Conservation (phyloP, 2,329 filamentous ascomycete species). For the Claviceps lovelessii region DNA sequence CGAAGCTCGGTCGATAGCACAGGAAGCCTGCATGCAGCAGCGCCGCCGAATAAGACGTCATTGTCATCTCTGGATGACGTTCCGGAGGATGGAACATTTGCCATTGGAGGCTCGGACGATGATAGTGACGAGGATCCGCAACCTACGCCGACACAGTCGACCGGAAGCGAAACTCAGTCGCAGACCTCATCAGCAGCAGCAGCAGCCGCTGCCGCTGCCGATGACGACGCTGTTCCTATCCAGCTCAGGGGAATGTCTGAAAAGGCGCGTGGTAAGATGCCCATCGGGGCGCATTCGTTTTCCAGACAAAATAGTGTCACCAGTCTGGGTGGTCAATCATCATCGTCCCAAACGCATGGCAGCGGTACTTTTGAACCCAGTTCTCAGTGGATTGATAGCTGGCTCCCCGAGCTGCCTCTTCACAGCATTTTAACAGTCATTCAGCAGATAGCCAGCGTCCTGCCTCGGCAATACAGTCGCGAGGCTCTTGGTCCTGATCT, state of each 20-base stretch:
- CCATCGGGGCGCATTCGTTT: conserved; percentile 65
- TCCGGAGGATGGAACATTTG: conserved; percentile 61
- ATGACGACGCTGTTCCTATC: conserved; percentile 70
- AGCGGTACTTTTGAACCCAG: conserved; percentile 59
- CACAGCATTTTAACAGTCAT: conserved; percentile 75
- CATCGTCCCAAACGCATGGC: conserved; percentile 39
- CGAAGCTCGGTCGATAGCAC: conserved; percentile 55
- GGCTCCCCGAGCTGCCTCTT: conserved; percentile 81
- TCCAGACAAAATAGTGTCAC: conserved; percentile 83
- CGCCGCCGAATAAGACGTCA: conserved; percentile 12
- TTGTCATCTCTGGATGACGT: conserved; percentile 18
- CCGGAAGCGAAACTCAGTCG: conserved; percentile 47
- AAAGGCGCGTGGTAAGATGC: conserved; percentile 92
- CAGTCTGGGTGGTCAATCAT: conserved; percentile 55
- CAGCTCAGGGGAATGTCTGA: conserved; percentile 90
- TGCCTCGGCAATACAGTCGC: conserved; percentile 36
- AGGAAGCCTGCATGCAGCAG: conserved; percentile 38
- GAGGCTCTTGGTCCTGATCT: conserved; percentile 31
- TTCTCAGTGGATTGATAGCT: conserved; percentile 75
- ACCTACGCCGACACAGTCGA: conserved; percentile 47
- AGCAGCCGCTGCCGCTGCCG: conserved; percentile 46
- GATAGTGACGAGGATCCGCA: conserved; percentile 36
- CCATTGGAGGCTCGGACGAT: conserved; percentile 77
- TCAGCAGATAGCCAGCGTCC: conserved; percentile 43
- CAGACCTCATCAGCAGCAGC: conserved; percentile 48